Evolutionary conservation across 371 early-diverging fungal species (phyloP), one percentile per base, ranked within the genome.

Genomic region (Umbelopsis sp.): DNA sequence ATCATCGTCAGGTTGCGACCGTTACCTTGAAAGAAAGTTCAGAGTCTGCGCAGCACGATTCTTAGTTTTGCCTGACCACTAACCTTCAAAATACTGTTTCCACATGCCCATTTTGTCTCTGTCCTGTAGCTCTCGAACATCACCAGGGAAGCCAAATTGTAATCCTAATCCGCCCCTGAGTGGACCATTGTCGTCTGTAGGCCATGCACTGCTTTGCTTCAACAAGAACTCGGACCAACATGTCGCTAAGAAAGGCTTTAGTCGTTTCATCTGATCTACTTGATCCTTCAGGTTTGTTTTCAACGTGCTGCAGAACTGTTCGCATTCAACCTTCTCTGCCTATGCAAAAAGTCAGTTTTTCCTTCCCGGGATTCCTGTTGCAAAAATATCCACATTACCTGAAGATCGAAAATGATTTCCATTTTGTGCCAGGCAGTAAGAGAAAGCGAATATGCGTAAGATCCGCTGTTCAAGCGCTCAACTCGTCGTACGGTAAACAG

Each of bases 1-100:
- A 95, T 76, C 63, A 93, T 79, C 2, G 98, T 95, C 72, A 99
- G 70, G 74, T 99, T 97, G 20, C 97, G 82, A 3, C 99, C 99
- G 73, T 93, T 86, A 63, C 93, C 95, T 84, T 64, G 35, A 22
- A 29, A 29, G 29, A 29, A 3, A 3, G 29, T 29, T 29, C 29
- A 29, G 29, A 29, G 0, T 1, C 29, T 29, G 29, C 3, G 29
- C 29, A 29, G 29, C 29, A 29, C 29, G 4, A 29, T 29, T 29
- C 29, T 29, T 29, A 0, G 29, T 29, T 29, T 22, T 29, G 29
- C 29, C 4, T 1, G 9, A 22, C 44, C 2, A 18, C 50, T 25
- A 6, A 88, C 91, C 90, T 76, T 84, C 72, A 71, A 94, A 87
- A 72, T 93, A 95, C 11, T 89, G 78, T 20, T 84, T 77, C 96